These are phyloP conservation scores for Tylopilus rubrobrunneus DNA, from an alignment of 768 basidiomycete genomes.

Conservation along the genomic window DNA sequence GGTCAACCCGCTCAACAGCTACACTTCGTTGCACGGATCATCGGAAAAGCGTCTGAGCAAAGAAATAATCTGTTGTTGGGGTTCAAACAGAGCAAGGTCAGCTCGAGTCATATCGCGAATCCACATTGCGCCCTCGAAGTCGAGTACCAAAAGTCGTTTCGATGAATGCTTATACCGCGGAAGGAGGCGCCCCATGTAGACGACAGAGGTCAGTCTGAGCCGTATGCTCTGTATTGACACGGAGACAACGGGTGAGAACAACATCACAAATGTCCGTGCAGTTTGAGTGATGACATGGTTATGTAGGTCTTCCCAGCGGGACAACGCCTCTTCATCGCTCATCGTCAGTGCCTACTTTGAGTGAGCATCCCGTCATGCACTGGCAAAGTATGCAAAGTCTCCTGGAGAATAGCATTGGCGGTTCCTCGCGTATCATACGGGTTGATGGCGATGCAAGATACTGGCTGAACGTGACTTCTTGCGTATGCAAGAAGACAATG, in stretches of 20 bases:
- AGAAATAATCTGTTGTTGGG: slow-evolving; percentile 38
- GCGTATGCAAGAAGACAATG: no score
- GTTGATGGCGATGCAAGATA: slow-evolving; percentile 83
- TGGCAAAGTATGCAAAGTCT: no score
- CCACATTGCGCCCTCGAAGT: slow-evolving; percentile 86
- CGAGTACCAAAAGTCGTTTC: slow-evolving; percentile 65
- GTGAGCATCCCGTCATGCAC: slow-evolving; percentile 4
- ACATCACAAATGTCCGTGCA: slow-evolving; percentile 76
- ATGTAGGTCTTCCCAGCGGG: slow-evolving; percentile 84
- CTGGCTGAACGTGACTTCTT: no score
- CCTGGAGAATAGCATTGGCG: slow-evolving; percentile 65
- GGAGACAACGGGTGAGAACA: slow-evolving; percentile 73
- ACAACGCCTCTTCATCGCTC: slow-evolving; percentile 64
- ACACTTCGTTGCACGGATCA: slow-evolving; percentile 71
- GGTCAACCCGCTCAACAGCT: slow-evolving; percentile 75
- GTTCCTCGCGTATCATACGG: slow-evolving; percentile 86
- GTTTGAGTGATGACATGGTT: slow-evolving; percentile 84
- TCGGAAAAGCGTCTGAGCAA: slow-evolving; percentile 56
- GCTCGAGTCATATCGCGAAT: slow-evolving; percentile 48
- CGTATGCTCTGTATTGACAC: slow-evolving; percentile 67
- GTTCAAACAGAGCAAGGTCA: slow-evolving; percentile 41
- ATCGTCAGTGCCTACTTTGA: slow-evolving; percentile 60
- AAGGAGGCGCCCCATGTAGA: slow-evolving; percentile 50
- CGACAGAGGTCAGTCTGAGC: slow-evolving; percentile 26
- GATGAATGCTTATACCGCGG: slow-evolving; percentile 64